Conservation (phyloP, 2,329 filamentous ascomycete genomes). For the Orbilia brochopaga region DNA sequence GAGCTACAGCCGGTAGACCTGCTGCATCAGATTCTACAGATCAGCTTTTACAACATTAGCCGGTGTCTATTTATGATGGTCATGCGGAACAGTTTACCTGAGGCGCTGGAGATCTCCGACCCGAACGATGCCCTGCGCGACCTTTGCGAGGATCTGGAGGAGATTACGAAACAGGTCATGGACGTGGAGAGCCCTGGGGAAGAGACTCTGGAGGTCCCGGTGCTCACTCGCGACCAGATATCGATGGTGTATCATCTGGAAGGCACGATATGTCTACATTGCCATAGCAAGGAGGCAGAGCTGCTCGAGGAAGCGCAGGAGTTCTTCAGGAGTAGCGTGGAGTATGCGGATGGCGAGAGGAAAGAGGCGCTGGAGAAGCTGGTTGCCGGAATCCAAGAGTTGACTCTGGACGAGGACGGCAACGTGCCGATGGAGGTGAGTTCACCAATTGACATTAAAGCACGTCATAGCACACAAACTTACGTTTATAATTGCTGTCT, state of each 20-base stretch:
- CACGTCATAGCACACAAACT: no score
- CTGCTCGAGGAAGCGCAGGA: constrained; percentile 20
- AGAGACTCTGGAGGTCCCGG: constrained; percentile 8
- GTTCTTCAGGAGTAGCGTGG: constrained; percentile 23
- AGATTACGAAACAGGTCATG: constrained; percentile 20
- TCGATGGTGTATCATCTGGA: constrained; percentile 33
- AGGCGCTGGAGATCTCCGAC: constrained; percentile 23
- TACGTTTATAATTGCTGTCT: background rate
- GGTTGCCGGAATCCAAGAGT: background rate
- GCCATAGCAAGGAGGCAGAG: constrained; percentile 13
- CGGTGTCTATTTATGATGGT: constrained; percentile 28
- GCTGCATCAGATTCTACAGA: constrained; percentile 22
- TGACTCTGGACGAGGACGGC: constrained; percentile 5
- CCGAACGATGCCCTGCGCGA: constrained; percentile 14
- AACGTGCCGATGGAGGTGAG: constrained; percentile 1
- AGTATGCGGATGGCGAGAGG: constrained; percentile 15
- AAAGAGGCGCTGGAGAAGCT: constrained; percentile 8
- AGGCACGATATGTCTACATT: constrained; percentile 34
- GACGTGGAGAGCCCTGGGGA: constrained; percentile 17
- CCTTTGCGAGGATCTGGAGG: constrained; percentile 23
- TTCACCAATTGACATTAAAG: no score
- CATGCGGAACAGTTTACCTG: constrained; percentile 12
- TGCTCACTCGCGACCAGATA: constrained; percentile 22
- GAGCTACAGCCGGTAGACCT: constrained; percentile 24
- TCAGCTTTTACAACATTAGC: constrained; percentile 31